Evolutionary conservation across 2,329 filamentous ascomycete species (phyloP), one percentile per base, ranked within the genome.

Genomic region (Myotisia sp.): DNA sequence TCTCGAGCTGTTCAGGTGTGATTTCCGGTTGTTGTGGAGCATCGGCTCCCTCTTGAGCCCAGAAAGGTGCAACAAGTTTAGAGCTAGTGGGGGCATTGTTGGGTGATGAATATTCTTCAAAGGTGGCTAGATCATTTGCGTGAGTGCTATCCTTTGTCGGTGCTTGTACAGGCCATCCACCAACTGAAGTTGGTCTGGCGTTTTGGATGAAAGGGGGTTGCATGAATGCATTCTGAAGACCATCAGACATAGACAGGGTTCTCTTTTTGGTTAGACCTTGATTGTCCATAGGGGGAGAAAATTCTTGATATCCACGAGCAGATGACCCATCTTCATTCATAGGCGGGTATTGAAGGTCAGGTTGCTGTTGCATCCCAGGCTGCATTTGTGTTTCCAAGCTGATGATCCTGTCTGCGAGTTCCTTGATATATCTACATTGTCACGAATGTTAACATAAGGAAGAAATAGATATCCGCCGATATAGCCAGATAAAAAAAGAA

Each of bases 321-420:
- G 27, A 53, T 13, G 56, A 52, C 17, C 55, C 51, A 7, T 41
- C 39, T 22, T 62, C 58, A 34, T 57, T 56, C 50, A 63, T 58
- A 9, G 52, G 42, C 30, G 59, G 51, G 41, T 65, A 65, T 10
- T 53, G 57, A 37, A 60, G 56, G 18, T 62, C 59, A 17, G 54
- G 43, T 26, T 44, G 37, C 13, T 23, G 8, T 7, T 26, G 34
- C 12, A 39, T 27, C 23, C 23, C 32, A 3, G 59, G 59, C 36
- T 63, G 58, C 37, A 90, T 73, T 50, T 83, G 80, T 44, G 77
- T 79, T 52, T 92, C 85, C 29, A 93, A 76, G 27, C 72, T 77
- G 47, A 86, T 76, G 39, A 93, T 74, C 17, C 85, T 69, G 51
- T 92, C 84, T 16, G 84, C 83, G 14, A 93, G 69, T 54, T 92